Base-by-base conservation (phyloP, 1,284 basidiomycete genomes). In the Chondrostereum purpureum region DNA sequence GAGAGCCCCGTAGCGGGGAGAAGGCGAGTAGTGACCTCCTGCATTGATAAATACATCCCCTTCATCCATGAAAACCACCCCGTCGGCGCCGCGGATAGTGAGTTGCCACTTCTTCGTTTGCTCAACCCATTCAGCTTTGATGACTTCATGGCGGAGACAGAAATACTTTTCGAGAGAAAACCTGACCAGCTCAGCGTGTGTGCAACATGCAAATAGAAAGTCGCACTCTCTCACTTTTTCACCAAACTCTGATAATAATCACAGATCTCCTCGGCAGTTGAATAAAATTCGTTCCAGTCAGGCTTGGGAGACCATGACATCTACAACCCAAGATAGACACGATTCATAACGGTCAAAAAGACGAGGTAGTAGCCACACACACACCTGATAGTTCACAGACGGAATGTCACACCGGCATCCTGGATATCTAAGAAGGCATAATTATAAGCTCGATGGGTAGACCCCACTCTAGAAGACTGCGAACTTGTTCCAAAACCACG, bases 21-120 rank as follows among this genome's bases (percentile, higher is more conserved):
- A 23, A 5, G 22, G n/a, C 22, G 24, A 16, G 8, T n/a, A n/a
- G 19, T 5, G n/a, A 45, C 44, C 48, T 33, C 48, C 43, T 13
- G 58, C 64, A 36, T 65, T 66, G 38, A 68, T 50, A 2, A 67
- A 47, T 19, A 66, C 55, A 47, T 66, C 53, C 33, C 60, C 62
- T 13, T 52, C 52, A 22, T 65, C 61, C 1, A 51, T 40, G 13
- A 59, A 46, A 14, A 48, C 48, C 1, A 47, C 52, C 5, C 58
- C 56, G 24, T 48, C 43, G 12, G 57, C 43, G 34, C 61, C 53
- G 36, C 43, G 50, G 14, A 63, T 48, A 11, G 60, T 56, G 18
- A 63, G 47, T 20, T 53, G 53, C 63, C 63, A 65, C 4, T 51
- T 48, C 16, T 55, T 58, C 12, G 46, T 50, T 14, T 50, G 42